phyloP scores from a whole-genome alignment of 768 basidiomycete species.

The Phaeotremella fagi region DNA sequence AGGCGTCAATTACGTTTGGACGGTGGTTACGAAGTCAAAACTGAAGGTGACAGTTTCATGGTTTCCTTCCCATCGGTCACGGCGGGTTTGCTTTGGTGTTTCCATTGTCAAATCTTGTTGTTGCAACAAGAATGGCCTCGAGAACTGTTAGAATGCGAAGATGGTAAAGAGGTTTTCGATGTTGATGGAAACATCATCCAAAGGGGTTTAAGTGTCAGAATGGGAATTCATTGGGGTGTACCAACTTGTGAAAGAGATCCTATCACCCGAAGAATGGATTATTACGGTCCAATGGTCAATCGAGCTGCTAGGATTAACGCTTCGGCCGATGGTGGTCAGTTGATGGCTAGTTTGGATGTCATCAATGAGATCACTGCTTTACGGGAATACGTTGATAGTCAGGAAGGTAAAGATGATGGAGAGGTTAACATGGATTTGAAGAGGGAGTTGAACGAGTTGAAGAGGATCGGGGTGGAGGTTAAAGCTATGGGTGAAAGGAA shows the following conservation, averaged over 20 bases:
- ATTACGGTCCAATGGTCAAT: conserved; percentile 94
- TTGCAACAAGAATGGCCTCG: conserved; percentile 81
- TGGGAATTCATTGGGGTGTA: conserved; percentile 91
- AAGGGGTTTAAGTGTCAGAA: conserved; percentile 85
- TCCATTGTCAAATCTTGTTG: conserved; percentile 77
- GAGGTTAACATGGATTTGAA: conserved; percentile 41
- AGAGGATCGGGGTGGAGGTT: conserved; percentile 64
- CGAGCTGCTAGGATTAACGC: conserved; percentile 79
- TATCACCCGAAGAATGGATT: conserved; percentile 92
- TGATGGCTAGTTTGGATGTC: conserved; percentile 84
- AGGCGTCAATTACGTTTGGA: conserved; percentile 80
- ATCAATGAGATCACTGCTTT: conserved; percentile 51
- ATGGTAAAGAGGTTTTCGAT: conserved; percentile 75
- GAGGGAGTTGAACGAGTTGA: conserved; percentile 65
- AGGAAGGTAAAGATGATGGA: conserved; percentile 45
- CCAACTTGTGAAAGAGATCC: conserved; percentile 89
- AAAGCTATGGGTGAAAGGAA: conserved; percentile 81
- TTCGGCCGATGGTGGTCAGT: conserved; percentile 83
- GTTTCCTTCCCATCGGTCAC: conserved; percentile 89
- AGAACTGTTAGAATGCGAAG: conserved; percentile 87
- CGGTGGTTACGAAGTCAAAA: conserved; percentile 98
- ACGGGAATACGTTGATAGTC: conserved; percentile 60
- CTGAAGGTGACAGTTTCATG: conserved; percentile 99
- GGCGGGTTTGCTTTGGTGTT: conserved; percentile 81
- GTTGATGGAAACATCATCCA: conserved; percentile 64